Evolutionary conservation across 2,329 filamentous ascomycete species (phyloP), one percentile per base, ranked within the genome.

Genomic region (Corinectria fuckeliana): DNA sequence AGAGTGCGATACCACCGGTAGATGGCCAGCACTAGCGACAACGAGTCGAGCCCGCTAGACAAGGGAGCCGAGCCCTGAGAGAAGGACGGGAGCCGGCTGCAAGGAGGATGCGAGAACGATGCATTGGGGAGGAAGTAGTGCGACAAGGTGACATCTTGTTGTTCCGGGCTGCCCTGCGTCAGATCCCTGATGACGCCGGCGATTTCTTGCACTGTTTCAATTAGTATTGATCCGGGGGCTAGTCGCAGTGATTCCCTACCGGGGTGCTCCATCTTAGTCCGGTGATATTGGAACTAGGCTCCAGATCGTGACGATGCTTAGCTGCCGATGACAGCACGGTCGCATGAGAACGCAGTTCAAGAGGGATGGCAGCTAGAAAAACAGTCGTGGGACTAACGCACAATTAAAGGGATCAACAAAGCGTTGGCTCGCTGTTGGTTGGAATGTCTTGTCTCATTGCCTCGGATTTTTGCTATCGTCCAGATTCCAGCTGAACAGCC

Each of bases 1-100:
- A 96, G 80, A 64, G 94, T 90, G 71, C 92, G 91, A 76, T 96
- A 94, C 91, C 90, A 93, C 38, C 87, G 85, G 71, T 92, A 96
- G 56, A 96, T 88, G 66, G 83, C 81, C 47, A 84, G 78, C 16
- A 96, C 81, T 5, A 91, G 72, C 76, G 82, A 86, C 41, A 91
- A 82, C 9, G 90, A 93, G 63, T 88, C 85, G 21, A 85, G 55
- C 1, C 69, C 67, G 7, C 76, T 74, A 0, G 79, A 64, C 2
- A 81, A 67, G 1, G 80, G 82, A 1, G 84, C 49, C 2, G 71
- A 58, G 26, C 76, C 64, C 16, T 78, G 72, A 3, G 73, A 71
- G 64, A 87, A 84, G 6, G 80, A 77, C 0, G 85, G 84, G 1
- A 92, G 91, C 11, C 87, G 85, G 70, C 90, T 93, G 73, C 94